Base-by-base conservation (phyloP, 768 basidiomycete species). In the Cystobasidium ongulense region DNA sequence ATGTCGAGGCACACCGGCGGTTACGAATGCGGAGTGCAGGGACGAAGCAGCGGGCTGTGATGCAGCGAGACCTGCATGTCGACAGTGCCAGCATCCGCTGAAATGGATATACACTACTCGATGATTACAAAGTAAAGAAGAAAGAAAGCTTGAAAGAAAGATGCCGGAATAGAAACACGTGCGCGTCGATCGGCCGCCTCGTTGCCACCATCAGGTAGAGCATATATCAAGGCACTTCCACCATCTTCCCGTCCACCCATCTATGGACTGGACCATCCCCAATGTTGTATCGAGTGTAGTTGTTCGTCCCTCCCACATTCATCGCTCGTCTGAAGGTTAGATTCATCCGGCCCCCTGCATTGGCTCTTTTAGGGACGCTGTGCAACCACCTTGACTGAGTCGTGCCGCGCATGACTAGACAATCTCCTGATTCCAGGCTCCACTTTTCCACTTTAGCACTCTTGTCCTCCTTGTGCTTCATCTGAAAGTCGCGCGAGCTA, bases 351-450 rank as follows among this genome's bases (percentile, higher is more conserved):
- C 71, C 70, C 1, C 23, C 76, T 1, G 76, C 81, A 46, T 77
- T 77, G 25, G 75, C 77, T 4, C 81, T 74, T 64, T 82, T 82
- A 1, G 81, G 81, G n/a, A 82, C 75, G 38, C 76, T 76, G 72
- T 82, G 81, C 41, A 80, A 73, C 81, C 81, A 82, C 31, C 79
- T 75, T 41, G 78, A 76, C 70, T 82, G 81, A 10, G 81, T 82
- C 29, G 66, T 77, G 0, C 81, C 80, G 27, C 78, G 73, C 81
- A 82, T 82, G 33, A 82, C 77, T 11, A 82, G 76, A 76, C 80
- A 77, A 72, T 81, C 80, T 23, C 66, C 66, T 68, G 78, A 75
- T 21, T 75, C 62, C 33, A 82, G 66, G 5, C 38, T 62, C 71
- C 79, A 80, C 72, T 81, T 82, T 59, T 80, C 78, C 0, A 75